phyloP scores from a whole-genome alignment of 2,329 filamentous ascomycete species.

The Dactylellina cionopaga region DNA sequence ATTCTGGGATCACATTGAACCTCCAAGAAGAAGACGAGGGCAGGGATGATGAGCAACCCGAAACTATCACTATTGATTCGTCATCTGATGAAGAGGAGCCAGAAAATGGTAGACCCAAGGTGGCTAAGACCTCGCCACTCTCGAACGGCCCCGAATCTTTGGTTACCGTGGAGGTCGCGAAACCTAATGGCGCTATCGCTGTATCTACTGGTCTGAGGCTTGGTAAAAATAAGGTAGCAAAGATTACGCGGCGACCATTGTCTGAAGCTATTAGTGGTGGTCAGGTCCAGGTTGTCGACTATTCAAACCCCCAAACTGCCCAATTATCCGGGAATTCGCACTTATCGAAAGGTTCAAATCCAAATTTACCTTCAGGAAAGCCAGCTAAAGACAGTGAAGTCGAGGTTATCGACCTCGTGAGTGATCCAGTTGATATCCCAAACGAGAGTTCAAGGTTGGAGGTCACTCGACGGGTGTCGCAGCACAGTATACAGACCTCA shows the following conservation, averaged over 20 bases:
- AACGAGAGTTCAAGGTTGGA: not conserved
- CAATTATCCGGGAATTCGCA: not conserved
- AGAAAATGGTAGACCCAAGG: slow-evolving; percentile 41
- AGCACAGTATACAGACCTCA: not conserved
- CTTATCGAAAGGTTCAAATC: slow-evolving; percentile 26
- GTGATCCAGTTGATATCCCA: slow-evolving; percentile 6
- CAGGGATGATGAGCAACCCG: slow-evolving; percentile 1
- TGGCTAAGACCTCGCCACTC: not conserved
- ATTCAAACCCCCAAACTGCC: slow-evolving; percentile 4
- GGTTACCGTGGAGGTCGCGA: not conserved
- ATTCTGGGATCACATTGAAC: slow-evolving; percentile 50
- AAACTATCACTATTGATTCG: slow-evolving; percentile 34
- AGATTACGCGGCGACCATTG: slow-evolving; percentile 28
- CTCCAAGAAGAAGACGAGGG: slow-evolving; percentile 32
- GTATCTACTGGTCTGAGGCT: slow-evolving; percentile 44
- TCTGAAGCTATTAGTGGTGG: slow-evolving; percentile 25
- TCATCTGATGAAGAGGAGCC: slow-evolving; percentile 39
- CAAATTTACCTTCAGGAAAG: not conserved
- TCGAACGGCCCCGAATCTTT: not conserved
- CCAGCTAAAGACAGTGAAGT: slow-evolving; percentile 8
- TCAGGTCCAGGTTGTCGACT: slow-evolving; percentile 38
- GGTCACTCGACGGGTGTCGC: not conserved
- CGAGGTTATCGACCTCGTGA: slow-evolving; percentile 38
- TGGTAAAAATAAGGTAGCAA: slow-evolving; percentile 32
- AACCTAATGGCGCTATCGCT: slow-evolving; percentile 43